Evolutionary conservation across 2,329 filamentous ascomycete species (phyloP).

Genomic region (Sporothrix globosa): DNA sequence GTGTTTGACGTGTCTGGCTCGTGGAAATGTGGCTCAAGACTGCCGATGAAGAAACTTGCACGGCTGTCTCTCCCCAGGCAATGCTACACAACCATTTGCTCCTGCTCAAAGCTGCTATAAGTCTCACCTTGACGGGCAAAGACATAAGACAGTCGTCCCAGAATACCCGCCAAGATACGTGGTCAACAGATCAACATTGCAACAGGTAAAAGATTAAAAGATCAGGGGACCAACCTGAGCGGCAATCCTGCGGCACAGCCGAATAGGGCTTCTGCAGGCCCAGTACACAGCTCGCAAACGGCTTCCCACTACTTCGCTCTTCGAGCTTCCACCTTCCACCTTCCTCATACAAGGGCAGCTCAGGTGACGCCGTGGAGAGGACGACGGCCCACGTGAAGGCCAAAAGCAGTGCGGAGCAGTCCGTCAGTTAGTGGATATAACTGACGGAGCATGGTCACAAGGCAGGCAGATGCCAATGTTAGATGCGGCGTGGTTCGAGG

Average conservation of each 20-base stretch:
- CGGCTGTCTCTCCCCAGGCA: neutral
- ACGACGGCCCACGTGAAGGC: neutral
- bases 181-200: no score
- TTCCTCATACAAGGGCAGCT: constrained; percentile 11
- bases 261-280: neutral
- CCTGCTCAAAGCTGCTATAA: no score
- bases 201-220: neutral
- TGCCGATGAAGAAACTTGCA: neutral
- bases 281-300: neutral
- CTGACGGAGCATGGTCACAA: no score
- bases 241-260: constrained; percentile 7
- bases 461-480: neutral
- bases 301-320: neutral
- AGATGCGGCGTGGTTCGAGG: neutral
- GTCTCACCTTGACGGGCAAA: no score
- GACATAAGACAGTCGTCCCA: no score
- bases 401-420: neutral
- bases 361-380: neutral
- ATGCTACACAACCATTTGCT: constrained; percentile 7
- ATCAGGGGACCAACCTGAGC: neutral
- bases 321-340: no score
- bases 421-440: neutral
- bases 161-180: no score
- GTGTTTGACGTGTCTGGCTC: neutral
- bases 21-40: neutral